Conservation (phyloP, 257 asterid species). For the Solanum pinnatisectum region DNA sequence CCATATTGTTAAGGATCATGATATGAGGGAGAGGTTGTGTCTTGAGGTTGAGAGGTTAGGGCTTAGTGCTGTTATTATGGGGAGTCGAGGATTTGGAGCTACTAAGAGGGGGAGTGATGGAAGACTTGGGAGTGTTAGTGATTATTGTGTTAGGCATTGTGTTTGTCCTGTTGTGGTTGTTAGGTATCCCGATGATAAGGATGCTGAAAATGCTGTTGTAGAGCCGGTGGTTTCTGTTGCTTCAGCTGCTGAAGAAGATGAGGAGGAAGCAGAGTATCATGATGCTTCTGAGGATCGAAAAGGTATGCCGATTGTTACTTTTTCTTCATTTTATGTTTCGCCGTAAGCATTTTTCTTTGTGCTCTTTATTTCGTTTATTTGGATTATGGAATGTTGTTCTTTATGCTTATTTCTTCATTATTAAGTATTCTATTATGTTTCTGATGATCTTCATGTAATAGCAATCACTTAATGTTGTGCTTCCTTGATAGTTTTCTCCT, state of each 20-base stretch:
- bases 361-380: neutral
- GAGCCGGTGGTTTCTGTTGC: constrained; percentile 56
- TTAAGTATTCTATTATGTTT: neutral
- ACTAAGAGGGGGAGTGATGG: constrained; percentile 60
- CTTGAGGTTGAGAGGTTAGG: constrained; percentile 86
- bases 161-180: constrained; percentile 93
- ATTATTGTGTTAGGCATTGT: constrained; percentile 93
- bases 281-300: constrained; percentile 67
- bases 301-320: constrained; percentile 21
- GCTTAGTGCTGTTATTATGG: constrained; percentile 80
- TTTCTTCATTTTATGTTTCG: neutral
- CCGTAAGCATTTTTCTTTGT: neutral
- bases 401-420: neutral
- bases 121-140: constrained; percentile 92
- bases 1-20: constrained; percentile 90
- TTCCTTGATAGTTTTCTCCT: too few species aligned
- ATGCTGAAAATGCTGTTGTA: constrained; percentile 9
- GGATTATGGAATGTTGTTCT: neutral
- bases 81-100: constrained; percentile 89
- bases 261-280: constrained; percentile 63
- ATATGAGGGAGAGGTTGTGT: constrained; percentile 81
- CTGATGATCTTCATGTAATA: neutral
- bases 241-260: constrained; percentile 48
- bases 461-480: neutral
- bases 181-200: constrained; percentile 71